These are phyloP conservation scores for Zopfia rhizophila DNA, from an alignment of 2,329 filamentous ascomycete genomes.

Conservation along the genomic window DNA sequence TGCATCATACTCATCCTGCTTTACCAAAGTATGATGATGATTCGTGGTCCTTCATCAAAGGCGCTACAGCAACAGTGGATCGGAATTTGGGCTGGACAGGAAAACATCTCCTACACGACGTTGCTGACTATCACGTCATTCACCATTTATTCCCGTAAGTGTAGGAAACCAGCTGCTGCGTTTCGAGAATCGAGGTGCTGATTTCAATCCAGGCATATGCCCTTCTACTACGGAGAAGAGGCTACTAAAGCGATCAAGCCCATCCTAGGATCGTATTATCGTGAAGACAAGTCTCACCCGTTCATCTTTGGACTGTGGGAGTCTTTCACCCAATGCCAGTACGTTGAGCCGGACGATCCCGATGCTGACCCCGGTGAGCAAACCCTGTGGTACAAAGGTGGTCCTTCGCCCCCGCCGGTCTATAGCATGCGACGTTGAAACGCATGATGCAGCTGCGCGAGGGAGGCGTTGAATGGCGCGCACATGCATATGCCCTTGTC, in stretches of 20 bases:
- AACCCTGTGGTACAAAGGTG: not conserved
- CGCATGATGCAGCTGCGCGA: too few relatives aligned
- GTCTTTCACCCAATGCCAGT: conserved; percentile 35
- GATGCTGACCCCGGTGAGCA: not conserved
- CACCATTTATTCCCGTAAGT: conserved; percentile 68
- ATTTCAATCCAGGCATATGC: conserved; percentile 33
- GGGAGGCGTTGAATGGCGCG: too few relatives aligned
- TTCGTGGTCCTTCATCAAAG: conserved; percentile 71
- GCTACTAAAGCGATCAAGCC: conserved; percentile 36
- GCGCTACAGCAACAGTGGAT: conserved; percentile 71
- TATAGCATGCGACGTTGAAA: too few relatives aligned
- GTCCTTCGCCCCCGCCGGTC: too few relatives aligned
- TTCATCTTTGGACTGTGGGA: conserved; percentile 35
- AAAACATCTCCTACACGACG: conserved; percentile 72
- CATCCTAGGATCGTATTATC: conserved; percentile 37
- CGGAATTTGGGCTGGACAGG: conserved; percentile 73
- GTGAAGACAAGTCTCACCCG: conserved; percentile 27
- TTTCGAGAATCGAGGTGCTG: conserved; percentile 3
- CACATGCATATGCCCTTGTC: too few relatives aligned
- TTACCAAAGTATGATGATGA: conserved; percentile 69
- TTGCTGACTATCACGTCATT: conserved; percentile 72
- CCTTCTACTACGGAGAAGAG: conserved; percentile 40
- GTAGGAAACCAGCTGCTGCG: too few relatives aligned
- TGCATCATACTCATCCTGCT: conserved; percentile 73
- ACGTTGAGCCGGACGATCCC: conserved; percentile 24